A percentile compares a stretch with the other conserved stretches of the same genome.
These are phyloP conservation scores for Cornus kousa DNA, from an alignment of 148 eudicot species.

Conservation along the genomic window DNA sequence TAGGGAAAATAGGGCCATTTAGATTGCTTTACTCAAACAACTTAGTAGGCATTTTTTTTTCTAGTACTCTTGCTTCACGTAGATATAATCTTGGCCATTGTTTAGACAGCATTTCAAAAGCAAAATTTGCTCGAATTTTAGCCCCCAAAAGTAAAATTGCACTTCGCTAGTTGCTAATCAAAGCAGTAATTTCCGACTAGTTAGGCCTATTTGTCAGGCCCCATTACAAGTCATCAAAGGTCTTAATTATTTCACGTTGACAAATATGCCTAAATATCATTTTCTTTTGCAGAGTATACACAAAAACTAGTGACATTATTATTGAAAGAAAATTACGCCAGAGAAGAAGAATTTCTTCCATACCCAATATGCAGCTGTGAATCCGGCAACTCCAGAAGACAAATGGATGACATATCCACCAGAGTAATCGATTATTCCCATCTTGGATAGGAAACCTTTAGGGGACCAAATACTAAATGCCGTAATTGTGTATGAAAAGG, in stretches of 20 bases:
- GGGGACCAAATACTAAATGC: conserved; percentile 24
- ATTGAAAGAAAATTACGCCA: neutral
- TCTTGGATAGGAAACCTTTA: conserved; percentile 13
- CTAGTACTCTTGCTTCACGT: neutral
- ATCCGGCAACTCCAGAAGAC: conserved; percentile 35
- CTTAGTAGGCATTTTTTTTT: too few relatives aligned
- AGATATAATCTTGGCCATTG: neutral
- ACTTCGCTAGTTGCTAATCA: neutral
- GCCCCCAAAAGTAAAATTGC: too few relatives aligned
- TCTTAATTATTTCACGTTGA: too few relatives aligned
- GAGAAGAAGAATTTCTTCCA: neutral
- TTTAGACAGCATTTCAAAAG: too few relatives aligned
- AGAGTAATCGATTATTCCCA: conserved; percentile 26
- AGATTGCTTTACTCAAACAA: too few relatives aligned
- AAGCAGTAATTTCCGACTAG: neutral
- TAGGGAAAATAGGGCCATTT: neutral
- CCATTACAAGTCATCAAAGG: too few relatives aligned
- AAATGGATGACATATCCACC: conserved; percentile 34
- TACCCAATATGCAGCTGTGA: conserved; percentile 37
- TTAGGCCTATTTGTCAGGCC: too few relatives aligned
- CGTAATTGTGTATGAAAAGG: conserved; percentile 28
- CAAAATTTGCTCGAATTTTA: too few relatives aligned
- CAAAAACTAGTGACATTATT: neutral
- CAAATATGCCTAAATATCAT: too few relatives aligned
- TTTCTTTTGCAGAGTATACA: too few relatives aligned